phyloP scores from a whole-genome alignment of 2,329 filamentous ascomycete genomes.

The Claviceps spartinae region DNA sequence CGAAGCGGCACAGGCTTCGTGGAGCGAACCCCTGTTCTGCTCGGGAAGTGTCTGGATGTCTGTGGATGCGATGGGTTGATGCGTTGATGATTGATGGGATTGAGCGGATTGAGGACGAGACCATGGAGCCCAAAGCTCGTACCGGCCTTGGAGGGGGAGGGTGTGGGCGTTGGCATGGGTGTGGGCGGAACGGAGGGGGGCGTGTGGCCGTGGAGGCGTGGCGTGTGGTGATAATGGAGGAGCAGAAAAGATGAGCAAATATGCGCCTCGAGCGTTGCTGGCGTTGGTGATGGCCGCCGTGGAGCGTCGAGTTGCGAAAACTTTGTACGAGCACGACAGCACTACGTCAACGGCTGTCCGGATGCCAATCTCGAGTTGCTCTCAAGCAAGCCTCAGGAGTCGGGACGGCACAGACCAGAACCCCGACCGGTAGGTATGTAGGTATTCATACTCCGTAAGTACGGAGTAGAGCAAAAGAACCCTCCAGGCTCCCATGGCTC shows the following conservation, averaged over 20 bases:
- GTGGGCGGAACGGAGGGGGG: background rate
- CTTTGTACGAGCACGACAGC: constrained; percentile 1
- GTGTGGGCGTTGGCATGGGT: background rate
- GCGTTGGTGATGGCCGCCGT: background rate
- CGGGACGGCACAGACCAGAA: background rate
- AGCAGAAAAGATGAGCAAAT: background rate
- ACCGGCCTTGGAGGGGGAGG: constrained; percentile 2
- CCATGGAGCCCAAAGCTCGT: constrained; percentile 6
- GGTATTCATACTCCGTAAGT: too few species aligned
- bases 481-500: too few species aligned
- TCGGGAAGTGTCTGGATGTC: background rate
- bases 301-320: background rate
- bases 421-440: background rate
- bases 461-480: too few species aligned
- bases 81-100: background rate
- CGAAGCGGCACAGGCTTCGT: constrained; percentile 6
- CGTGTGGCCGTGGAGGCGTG: too few species aligned
- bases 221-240: too few species aligned
- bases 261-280: constrained; percentile 1
- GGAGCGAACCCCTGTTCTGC: constrained; percentile 2
- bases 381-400: background rate
- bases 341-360: constrained; percentile 1
- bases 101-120: constrained; percentile 7
- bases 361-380: background rate
- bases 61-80: too few species aligned